These are phyloP conservation scores for Pleurotus citrinopileatus DNA, from an alignment of 768 basidiomycete genomes.

Conservation along the genomic window DNA sequence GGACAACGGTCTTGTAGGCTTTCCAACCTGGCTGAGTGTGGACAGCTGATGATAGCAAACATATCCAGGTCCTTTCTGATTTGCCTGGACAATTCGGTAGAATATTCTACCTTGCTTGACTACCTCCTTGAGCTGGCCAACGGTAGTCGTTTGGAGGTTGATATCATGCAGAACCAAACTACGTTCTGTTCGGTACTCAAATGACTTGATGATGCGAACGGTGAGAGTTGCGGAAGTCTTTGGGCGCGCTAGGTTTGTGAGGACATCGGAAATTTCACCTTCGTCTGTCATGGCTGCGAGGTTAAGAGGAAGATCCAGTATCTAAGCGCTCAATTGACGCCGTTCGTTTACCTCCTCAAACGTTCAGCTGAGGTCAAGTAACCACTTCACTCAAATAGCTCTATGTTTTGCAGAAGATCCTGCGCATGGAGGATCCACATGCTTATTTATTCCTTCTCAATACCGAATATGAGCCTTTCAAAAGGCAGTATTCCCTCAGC, in stretches of 20 bases:
- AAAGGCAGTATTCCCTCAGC: slow-evolving; percentile 6
- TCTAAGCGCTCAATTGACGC: not conserved
- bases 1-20: slow-evolving; percentile 68
- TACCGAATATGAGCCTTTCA: slow-evolving; percentile 5
- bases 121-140: slow-evolving; percentile 72
- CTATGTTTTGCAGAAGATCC: too few species aligned
- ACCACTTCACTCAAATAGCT: too few species aligned
- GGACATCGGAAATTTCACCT: slow-evolving; percentile 35
- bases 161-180: slow-evolving; percentile 80
- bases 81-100: slow-evolving; percentile 10
- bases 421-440: too few species aligned
- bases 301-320: not conserved
- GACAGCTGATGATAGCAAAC: slow-evolving; percentile 48
- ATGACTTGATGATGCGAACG: slow-evolving; percentile 91
- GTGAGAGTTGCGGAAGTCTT: slow-evolving; percentile 82
- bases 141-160: slow-evolving; percentile 77
- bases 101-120: slow-evolving; percentile 56
- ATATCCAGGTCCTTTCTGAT: slow-evolving; percentile 10
- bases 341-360: not conserved
- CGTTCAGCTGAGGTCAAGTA: too few species aligned
- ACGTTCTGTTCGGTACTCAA: slow-evolving; percentile 87
- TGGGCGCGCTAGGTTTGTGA: slow-evolving; percentile 67
- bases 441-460: too few species aligned
- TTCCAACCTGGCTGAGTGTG: slow-evolving; percentile 81
- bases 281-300: slow-evolving; percentile 24